Conservation (phyloP, 495 filamentous ascomycete species). For the Usnea hakonensis region DNA sequence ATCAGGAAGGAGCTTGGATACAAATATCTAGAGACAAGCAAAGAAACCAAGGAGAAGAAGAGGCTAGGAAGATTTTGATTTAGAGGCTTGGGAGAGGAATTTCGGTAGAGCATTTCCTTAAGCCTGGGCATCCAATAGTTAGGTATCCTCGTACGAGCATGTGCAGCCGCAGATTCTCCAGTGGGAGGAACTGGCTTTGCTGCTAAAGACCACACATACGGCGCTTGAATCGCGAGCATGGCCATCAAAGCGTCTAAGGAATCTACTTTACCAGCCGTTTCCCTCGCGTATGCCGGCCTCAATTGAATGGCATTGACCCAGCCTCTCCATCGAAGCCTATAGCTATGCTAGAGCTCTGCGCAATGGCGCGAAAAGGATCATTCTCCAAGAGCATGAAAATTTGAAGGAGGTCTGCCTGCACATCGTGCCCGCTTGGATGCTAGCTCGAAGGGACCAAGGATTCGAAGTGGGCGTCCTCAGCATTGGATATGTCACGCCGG, state of each 20-base stretch:
- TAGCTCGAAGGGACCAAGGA: constrained; percentile 46
- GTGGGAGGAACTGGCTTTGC: too few species aligned
- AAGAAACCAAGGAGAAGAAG: too few species aligned
- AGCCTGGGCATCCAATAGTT: too few species aligned
- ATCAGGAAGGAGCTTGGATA: too few species aligned
- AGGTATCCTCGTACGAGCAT: too few species aligned
- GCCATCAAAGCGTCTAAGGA: constrained; percentile 77
- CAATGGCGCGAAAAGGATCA: constrained; percentile 86
- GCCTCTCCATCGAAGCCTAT: constrained; percentile 77
- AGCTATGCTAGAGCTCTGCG: constrained; percentile 66
- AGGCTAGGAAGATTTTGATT: too few species aligned
- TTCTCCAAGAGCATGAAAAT: constrained; percentile 83
- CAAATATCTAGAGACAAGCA: too few species aligned
- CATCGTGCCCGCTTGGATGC: constrained; percentile 32
- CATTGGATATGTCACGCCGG: constrained; percentile 79
- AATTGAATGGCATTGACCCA: constrained; percentile 86
- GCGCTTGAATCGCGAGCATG: constrained; percentile 88
- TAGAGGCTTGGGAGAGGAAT: too few species aligned
- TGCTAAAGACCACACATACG: too few species aligned
- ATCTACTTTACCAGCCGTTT: constrained; percentile 86
- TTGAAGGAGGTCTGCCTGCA: constrained; percentile 62
- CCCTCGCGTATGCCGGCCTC: constrained; percentile 66
- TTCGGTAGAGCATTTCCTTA: too few species aligned
- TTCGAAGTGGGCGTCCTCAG: constrained; percentile 98
- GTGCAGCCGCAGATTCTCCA: too few species aligned